These are phyloP conservation scores for Fusarium penzigii DNA, from an alignment of 2,329 filamentous ascomycete species.

Conservation along the genomic window DNA sequence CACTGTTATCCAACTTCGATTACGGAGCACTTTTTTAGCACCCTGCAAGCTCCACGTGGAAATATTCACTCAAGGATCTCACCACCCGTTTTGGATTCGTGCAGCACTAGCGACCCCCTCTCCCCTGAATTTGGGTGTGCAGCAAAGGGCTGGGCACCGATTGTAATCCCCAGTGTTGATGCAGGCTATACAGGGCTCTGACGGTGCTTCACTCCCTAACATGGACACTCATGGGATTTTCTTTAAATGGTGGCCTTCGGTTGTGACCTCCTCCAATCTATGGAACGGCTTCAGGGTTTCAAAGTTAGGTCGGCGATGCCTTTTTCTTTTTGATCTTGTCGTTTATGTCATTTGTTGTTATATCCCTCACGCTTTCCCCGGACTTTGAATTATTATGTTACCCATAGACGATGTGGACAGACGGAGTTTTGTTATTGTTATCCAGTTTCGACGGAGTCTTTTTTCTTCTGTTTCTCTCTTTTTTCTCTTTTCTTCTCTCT, in stretches of 20 bases:
- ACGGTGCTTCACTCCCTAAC: conserved; percentile 6
- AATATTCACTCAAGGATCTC: conserved; percentile 22
- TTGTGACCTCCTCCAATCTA: conserved; percentile 18
- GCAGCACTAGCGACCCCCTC: conserved; percentile 26
- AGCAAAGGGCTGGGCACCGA: background rate
- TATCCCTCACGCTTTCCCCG: too few species aligned
- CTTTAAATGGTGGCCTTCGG: conserved; percentile 6
- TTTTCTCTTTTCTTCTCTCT: conserved; percentile 1
- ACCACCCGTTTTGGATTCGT: conserved; percentile 27
- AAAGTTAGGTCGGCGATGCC: conserved; percentile 3
- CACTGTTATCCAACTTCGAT: conserved; percentile 22
- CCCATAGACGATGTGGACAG: too few species aligned
- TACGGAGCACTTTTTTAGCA: conserved; percentile 20
- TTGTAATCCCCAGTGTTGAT: conserved; percentile 6
- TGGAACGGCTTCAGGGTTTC: conserved; percentile 9
- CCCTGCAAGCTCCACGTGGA: conserved; percentile 36
- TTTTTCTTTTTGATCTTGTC: background rate
- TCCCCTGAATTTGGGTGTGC: background rate
- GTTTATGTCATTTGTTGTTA: too few species aligned
- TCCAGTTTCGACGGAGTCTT: conserved; percentile 9
- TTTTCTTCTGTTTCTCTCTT: background rate
- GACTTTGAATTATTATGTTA: too few species aligned
- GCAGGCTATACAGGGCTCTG: conserved; percentile 11
- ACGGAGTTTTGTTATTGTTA: too few species aligned
- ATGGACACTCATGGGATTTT: conserved; percentile 10